These are phyloP conservation scores for Talaromyces pinophilus DNA, from an alignment of 2,329 filamentous ascomycete species.

Conservation along the genomic window DNA sequence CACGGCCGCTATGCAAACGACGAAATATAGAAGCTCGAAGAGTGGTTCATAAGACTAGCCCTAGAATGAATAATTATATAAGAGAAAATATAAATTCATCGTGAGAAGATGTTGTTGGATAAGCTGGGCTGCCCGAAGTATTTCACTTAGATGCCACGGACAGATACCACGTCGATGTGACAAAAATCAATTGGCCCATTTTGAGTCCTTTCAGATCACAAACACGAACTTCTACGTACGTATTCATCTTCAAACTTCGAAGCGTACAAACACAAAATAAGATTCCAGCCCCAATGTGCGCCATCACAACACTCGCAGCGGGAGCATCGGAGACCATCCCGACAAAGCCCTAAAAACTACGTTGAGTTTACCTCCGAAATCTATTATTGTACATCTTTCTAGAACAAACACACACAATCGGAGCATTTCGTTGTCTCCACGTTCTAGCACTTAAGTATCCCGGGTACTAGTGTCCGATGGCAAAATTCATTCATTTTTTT, in stretches of 20 bases:
- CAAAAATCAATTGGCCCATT: too few relatives aligned
- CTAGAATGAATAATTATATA: neutral
- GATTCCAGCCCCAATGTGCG: neutral
- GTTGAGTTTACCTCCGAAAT: neutral
- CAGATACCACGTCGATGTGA: too few relatives aligned
- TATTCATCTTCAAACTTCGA: neutral
- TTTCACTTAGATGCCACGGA: too few relatives aligned
- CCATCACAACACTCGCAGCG: constrained; percentile 1
- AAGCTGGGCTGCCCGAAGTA: too few relatives aligned
- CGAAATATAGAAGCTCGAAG: neutral
- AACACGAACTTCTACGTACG: neutral
- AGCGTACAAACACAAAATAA: neutral
- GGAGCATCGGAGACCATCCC: neutral
- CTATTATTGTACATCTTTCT: neutral
- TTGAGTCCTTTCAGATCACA: too few relatives aligned
- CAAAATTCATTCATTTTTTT: neutral
- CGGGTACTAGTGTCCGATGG: neutral
- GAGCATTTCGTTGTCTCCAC: neutral
- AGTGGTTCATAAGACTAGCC: neutral
- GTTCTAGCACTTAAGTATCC: neutral
- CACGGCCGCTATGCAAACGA: neutral
- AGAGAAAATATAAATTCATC: too few relatives aligned
- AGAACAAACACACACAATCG: neutral
- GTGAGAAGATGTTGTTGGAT: too few relatives aligned
- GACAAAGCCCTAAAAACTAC: neutral